Base-by-base conservation (phyloP, 768 basidiomycete species). In the Panellus pusillus region DNA sequence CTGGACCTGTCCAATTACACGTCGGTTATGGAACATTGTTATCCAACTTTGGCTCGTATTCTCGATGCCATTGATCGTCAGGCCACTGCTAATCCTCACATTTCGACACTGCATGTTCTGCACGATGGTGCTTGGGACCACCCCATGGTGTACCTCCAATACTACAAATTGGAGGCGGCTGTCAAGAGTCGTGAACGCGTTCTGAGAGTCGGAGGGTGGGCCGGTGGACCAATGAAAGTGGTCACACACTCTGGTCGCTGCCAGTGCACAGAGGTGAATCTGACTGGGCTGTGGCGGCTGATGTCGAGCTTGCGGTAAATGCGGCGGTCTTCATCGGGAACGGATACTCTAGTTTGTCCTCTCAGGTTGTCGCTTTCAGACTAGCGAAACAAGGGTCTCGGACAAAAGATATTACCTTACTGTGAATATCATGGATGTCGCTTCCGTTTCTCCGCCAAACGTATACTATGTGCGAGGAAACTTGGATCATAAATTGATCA, bases 121-220 rank as follows among this genome's bases (percentile, higher is more conserved):
- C 78, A 79, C 57, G 78, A 78, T 52, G 78, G 76, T 20, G 40
- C 76, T 1, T 74, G 74, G 72, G 75, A 77, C 52, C 76, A 79
- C 49, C 76, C 74, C 2, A 58, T 66, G 7, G 75, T 78, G 1
- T 78, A 75, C 52, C 60, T 72, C 6, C 74, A 78, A 52, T 67
- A 68, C 47, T 72, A 75, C 59, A 74, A 72, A 47, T 69, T 79
- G 3, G 65, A 68, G 29, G 66, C 63, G 29, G 72, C 73, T 2
- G 60, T 79, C 13, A 74, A 65, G 31, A 67, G 71, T 47, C 52
- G 65, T 0, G 60, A 53, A 9, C 74, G 75, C 58, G 74, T 72
- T 3, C 49, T 57, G 44, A 55, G 44, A 39, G 63, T 67, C 14
- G 72, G 71, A 0, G 32, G 32, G 3, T 78, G 77, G 76, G 50